phyloP scores from a whole-genome alignment of 768 basidiomycete species.

The Lactifluus pinguis region DNA sequence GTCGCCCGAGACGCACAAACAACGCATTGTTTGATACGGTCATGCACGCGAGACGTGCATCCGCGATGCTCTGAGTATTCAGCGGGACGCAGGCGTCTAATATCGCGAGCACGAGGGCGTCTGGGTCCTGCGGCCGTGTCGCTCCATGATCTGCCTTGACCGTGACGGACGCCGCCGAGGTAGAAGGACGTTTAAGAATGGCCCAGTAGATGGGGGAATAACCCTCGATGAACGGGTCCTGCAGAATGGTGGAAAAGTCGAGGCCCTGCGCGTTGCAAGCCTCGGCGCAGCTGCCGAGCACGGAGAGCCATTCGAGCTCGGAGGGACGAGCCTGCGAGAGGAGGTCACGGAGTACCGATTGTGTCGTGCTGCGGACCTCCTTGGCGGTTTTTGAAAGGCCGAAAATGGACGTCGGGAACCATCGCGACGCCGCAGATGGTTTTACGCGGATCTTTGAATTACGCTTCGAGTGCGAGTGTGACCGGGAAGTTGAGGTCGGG shows the following conservation, averaged over 20 bases:
- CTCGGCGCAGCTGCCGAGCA: conserved; percentile 55
- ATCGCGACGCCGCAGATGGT: not conserved
- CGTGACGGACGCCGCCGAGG: not conserved
- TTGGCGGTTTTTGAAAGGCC: conserved; percentile 19
- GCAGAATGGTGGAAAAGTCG: conserved; percentile 46
- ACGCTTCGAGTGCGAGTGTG: not conserved
- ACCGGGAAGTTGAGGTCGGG: not conserved
- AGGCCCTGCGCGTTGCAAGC: conserved; percentile 45
- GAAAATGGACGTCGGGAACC: conserved; percentile 15
- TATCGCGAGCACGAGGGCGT: conserved; percentile 37
- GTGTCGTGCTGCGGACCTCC: conserved; percentile 14
- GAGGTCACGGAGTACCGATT: conserved; percentile 25
- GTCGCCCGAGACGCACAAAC: conserved; percentile 47
- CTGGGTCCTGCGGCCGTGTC: conserved; percentile 5
- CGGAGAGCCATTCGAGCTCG: conserved; percentile 25
- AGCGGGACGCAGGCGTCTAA: conserved; percentile 44
- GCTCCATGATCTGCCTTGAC: not conserved
- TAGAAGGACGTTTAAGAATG: conserved; percentile 44
- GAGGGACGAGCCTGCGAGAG: conserved; percentile 31
- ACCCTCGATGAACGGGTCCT: conserved; percentile 53
- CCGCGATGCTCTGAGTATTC: conserved; percentile 37
- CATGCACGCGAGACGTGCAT: conserved; percentile 60
- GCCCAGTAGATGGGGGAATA: conserved; percentile 70
- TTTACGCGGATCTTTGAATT: not conserved
- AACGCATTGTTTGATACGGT: conserved; percentile 50